Conservation (phyloP, 805 yeast species). For the Komagataella phaffii region DNA sequence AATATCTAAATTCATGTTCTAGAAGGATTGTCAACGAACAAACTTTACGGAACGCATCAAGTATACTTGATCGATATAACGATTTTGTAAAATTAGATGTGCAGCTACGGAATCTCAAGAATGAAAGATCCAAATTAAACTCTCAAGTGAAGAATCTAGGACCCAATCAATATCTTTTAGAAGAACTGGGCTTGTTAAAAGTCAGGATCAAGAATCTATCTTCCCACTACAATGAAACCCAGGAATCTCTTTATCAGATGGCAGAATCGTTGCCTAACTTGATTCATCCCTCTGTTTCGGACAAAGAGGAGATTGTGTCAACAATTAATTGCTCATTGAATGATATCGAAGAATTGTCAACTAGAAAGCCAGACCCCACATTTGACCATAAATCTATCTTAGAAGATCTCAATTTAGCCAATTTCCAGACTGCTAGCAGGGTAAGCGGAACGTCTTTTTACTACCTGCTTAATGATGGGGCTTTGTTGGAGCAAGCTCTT, state of each 20-base stretch:
- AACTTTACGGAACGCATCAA: slow-evolving; percentile 2
- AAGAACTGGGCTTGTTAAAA: slow-evolving; percentile 7
- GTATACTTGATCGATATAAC: slow-evolving; percentile 10
- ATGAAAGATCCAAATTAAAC: slow-evolving; percentile 10
- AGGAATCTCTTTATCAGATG: slow-evolving; percentile 21
- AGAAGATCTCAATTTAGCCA: slow-evolving; percentile 48
- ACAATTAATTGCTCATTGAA: slow-evolving; percentile 26
- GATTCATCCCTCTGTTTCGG: slow-evolving; percentile 32
- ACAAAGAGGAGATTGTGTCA: slow-evolving; percentile 29
- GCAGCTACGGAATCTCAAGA: slow-evolving; percentile 9
- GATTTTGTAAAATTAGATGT: slow-evolving; percentile 4
- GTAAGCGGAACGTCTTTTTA: slow-evolving; percentile 85
- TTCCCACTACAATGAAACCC: slow-evolving; percentile 13
- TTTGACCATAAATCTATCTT: slow-evolving; percentile 66
- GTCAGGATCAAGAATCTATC: slow-evolving; percentile 16
- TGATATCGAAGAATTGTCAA: slow-evolving; percentile 10
- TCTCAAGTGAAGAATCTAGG: slow-evolving; percentile 6
- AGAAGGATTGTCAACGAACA: slow-evolving; percentile 16
- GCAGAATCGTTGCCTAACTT: slow-evolving; percentile 53
- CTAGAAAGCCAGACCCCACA: slow-evolving; percentile 9
- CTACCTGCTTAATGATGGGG: slow-evolving; percentile 74
- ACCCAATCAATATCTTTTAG: neutral
- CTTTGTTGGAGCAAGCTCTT: slow-evolving; percentile 79
- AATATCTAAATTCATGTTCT: slow-evolving; percentile 14
- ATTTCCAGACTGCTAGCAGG: slow-evolving; percentile 57